A percentile compares a stretch with the other conserved stretches of the same genome.
Conservation (phyloP, 2,329 filamentous ascomycete species). For the Tolypocladium capitatum region DNA sequence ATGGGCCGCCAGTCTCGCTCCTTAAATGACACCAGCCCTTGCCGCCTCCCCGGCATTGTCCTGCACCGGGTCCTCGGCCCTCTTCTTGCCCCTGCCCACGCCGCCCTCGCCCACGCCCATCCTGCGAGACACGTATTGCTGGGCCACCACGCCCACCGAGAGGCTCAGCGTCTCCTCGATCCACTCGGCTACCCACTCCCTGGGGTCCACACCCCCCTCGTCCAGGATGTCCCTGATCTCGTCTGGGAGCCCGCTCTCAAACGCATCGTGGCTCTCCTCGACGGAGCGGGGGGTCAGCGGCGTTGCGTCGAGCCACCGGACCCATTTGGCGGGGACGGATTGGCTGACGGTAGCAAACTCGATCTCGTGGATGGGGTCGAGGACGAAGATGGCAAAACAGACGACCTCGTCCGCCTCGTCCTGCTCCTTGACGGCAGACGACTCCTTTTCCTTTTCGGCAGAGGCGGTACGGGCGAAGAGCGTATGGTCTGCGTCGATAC, state of each 20-base stretch:
- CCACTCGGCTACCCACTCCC: constrained; percentile 98
- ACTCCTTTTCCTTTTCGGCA: constrained; percentile 40
- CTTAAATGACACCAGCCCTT: constrained; percentile 40
- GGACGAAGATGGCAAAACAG: constrained; percentile 64
- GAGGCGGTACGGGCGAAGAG: constrained; percentile 52
- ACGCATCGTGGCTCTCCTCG: constrained; percentile 27
- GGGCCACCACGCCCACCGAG: constrained; percentile 73
- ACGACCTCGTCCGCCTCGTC: constrained; percentile 47
- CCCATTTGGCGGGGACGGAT: constrained; percentile 71
- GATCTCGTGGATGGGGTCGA: constrained; percentile 86
- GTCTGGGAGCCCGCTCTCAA: constrained; percentile 44
- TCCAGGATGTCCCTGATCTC: constrained; percentile 80
- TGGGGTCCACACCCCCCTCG: constrained; percentile 64
- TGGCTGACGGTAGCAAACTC: constrained; percentile 76
- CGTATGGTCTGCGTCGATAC: constrained; percentile 46
- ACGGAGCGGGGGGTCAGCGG: constrained; percentile 40
- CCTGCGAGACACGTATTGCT: constrained; percentile 83
- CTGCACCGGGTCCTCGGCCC: constrained; percentile 39
- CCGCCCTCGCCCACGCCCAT: constrained; percentile 90
- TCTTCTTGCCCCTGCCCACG: constrained; percentile 48
- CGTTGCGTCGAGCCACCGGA: constrained; percentile 74
- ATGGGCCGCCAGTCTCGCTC: background rate
- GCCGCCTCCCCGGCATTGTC: constrained; percentile 47
- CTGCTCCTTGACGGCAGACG: constrained; percentile 36
- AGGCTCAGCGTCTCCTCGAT: constrained; percentile 75